These are phyloP conservation scores for Trichaptum fuscoviolaceum DNA, from an alignment of 768 basidiomycete genomes.

Conservation along the genomic window DNA sequence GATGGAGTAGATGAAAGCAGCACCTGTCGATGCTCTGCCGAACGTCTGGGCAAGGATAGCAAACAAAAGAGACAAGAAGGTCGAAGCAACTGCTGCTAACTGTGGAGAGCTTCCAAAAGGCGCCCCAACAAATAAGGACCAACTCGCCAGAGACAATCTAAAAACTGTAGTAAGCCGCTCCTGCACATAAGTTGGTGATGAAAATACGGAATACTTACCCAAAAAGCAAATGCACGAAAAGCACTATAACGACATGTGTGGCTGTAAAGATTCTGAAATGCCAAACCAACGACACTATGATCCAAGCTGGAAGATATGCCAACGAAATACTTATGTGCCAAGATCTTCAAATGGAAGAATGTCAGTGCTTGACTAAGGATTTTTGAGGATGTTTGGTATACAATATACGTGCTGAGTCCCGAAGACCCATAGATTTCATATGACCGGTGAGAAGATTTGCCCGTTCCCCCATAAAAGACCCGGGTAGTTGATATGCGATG, in stretches of 20 bases:
- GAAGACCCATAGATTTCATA: constrained; percentile 76
- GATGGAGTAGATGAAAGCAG: constrained; percentile 58
- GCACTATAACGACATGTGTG: constrained; percentile 53
- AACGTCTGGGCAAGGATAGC: constrained; percentile 63
- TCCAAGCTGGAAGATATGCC: constrained; percentile 74
- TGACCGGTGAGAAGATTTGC: constrained; percentile 61
- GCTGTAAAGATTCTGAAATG: constrained; percentile 58
- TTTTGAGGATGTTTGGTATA: constrained; percentile 22
- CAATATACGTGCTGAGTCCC: constrained; percentile 63
- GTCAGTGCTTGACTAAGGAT: constrained; percentile 6
- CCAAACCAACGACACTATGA: constrained; percentile 61
- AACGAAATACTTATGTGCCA: constrained; percentile 68
- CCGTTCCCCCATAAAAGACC: constrained; percentile 61
- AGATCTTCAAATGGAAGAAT: constrained; percentile 23
- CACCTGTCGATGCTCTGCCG: constrained; percentile 32
- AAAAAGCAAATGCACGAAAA: constrained; percentile 61
- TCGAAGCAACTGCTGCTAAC: constrained; percentile 60
- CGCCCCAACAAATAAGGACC: constrained; percentile 64
- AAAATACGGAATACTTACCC: constrained; percentile 14
- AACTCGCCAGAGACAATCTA: constrained; percentile 62
- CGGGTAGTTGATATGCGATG: constrained; percentile 74
- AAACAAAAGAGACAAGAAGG: constrained; percentile 59
- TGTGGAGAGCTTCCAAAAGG: constrained; percentile 73
- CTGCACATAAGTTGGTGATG: neutral
- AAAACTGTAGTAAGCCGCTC: neutral